Conservation (phyloP, 192 early-diverging fungal species). For the Podila minutissima region DNA sequence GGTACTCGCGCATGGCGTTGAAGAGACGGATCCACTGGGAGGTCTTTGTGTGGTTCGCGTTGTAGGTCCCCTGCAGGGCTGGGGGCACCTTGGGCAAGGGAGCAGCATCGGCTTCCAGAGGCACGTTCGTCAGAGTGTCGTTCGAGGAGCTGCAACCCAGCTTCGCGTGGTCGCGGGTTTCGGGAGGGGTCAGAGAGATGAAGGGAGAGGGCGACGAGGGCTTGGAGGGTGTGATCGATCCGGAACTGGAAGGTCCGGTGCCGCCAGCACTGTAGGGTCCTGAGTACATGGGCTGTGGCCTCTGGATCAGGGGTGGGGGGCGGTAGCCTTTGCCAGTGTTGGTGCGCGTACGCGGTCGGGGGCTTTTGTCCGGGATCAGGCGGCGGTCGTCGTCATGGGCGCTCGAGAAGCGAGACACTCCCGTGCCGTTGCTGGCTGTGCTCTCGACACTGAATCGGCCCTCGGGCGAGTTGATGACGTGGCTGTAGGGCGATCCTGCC, state of each 20-base stretch:
- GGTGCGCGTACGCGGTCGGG: background rate
- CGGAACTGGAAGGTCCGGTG: background rate
- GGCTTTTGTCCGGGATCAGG: background rate
- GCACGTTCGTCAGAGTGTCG: constrained; percentile 3
- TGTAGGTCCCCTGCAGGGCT: constrained; percentile 12
- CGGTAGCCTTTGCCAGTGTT: constrained; percentile 13
- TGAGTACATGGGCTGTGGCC: background rate
- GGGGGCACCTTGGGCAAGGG: constrained; percentile 38
- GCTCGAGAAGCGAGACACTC: constrained; percentile 16
- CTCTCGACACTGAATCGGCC: constrained; percentile 33
- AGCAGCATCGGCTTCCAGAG: background rate
- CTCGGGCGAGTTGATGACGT: background rate
- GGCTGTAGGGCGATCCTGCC: background rate
- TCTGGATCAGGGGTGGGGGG: constrained; percentile 11
- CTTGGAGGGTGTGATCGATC: background rate
- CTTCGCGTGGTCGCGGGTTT: background rate
- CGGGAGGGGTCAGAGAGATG: constrained; percentile 9
- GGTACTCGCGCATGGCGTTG: constrained; percentile 30
- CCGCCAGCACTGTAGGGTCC: background rate
- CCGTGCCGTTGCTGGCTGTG: constrained; percentile 34
- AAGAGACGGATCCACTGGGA: constrained; percentile 24
- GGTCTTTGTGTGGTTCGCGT: background rate
- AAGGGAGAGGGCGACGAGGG: constrained; percentile 2
- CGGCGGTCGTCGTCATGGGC: constrained; percentile 25
- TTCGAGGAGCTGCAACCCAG: background rate